Conservation (phyloP, 2,329 filamentous ascomycete species). For the Mariannaea sp. region DNA sequence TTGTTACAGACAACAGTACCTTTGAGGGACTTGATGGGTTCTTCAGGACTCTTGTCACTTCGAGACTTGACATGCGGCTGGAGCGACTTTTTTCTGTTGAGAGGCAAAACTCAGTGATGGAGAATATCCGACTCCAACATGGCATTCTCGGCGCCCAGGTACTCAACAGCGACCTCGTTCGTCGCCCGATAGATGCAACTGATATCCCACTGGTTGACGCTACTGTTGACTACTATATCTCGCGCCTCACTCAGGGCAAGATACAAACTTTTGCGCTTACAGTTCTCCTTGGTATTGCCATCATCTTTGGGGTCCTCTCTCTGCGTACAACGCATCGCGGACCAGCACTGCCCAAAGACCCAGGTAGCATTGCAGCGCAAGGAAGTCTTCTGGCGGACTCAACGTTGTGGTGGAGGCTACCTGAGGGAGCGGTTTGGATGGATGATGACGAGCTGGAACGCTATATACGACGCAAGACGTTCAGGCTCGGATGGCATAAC, state of each 20-base stretch:
- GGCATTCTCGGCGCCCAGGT: conserved; percentile 36
- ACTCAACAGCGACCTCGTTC: conserved; percentile 29
- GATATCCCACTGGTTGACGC: conserved; percentile 21
- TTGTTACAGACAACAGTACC: conserved; percentile 24
- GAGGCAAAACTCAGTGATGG: conserved; percentile 31
- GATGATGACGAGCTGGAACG: conserved; percentile 33
- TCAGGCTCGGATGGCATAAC: conserved; percentile 34
- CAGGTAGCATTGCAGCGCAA: conserved; percentile 38
- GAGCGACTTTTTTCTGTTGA: conserved; percentile 29
- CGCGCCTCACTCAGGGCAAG: conserved; percentile 30
- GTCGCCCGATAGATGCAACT: conserved; percentile 12
- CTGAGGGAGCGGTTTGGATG: conserved; percentile 37
- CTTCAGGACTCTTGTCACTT: conserved; percentile 36
- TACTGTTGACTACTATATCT: conserved; percentile 29
- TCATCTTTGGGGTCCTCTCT: conserved; percentile 31
- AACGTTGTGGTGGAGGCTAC: conserved; percentile 36
- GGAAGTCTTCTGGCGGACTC: conserved; percentile 39
- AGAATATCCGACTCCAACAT: conserved; percentile 33
- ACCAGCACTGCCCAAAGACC: conserved; percentile 32
- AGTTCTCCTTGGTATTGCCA: conserved; percentile 26
- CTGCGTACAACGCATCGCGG: conserved; percentile 32
- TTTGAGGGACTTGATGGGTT: conserved; percentile 35
- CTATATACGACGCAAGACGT: conserved; percentile 36
- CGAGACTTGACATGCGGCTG: conserved; percentile 29
- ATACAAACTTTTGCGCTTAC: conserved; percentile 33